Evolutionary conservation across 1,284 basidiomycete genomes (phyloP).

Genomic region (Neolentinus lepideus): DNA sequence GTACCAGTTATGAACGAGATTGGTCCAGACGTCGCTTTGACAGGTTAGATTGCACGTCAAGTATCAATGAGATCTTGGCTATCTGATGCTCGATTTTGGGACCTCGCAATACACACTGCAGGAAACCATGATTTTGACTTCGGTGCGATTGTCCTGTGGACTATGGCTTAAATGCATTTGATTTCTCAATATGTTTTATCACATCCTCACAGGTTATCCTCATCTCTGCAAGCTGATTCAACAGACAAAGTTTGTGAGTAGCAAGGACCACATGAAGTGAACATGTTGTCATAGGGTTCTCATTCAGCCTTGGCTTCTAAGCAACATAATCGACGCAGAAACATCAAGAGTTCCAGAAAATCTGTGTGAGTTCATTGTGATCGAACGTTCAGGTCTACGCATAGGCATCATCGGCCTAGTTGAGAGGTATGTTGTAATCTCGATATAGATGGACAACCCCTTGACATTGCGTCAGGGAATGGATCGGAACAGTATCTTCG

Average conservation of each 20-base stretch:
- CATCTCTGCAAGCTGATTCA: conserved; percentile 71
- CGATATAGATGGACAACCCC: background rate
- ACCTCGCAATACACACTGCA: conserved; percentile 15
- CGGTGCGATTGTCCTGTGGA: conserved; percentile 21
- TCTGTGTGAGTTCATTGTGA: conserved; percentile 52
- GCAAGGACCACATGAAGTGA: background rate
- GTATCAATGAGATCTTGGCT: too few relatives aligned
- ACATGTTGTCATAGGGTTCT: background rate
- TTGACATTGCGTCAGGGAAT: conserved; percentile 44
- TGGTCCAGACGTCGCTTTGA: conserved; percentile 59
- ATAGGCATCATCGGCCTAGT: conserved; percentile 82
- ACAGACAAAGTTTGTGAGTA: conserved; percentile 62
- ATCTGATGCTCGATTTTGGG: background rate
- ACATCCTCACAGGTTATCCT: conserved; percentile 53
- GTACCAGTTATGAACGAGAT: conserved; percentile 78
- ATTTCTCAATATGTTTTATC: conserved; percentile 4
- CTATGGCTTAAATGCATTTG: conserved; percentile 1
- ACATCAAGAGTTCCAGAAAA: conserved; percentile 52
- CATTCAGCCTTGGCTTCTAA: conserved; percentile 60
- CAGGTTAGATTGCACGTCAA: conserved; percentile 32
- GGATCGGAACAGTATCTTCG: conserved; percentile 80
- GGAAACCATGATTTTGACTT: conserved; percentile 88
- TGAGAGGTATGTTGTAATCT: conserved; percentile 46
- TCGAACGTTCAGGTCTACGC: conserved; percentile 61
- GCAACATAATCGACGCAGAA: conserved; percentile 63